A percentile compares a stretch with the other conserved stretches of the same genome.
phyloP scores from a whole-genome alignment of 257 asterid species.

The Plantago elongata region DNA sequence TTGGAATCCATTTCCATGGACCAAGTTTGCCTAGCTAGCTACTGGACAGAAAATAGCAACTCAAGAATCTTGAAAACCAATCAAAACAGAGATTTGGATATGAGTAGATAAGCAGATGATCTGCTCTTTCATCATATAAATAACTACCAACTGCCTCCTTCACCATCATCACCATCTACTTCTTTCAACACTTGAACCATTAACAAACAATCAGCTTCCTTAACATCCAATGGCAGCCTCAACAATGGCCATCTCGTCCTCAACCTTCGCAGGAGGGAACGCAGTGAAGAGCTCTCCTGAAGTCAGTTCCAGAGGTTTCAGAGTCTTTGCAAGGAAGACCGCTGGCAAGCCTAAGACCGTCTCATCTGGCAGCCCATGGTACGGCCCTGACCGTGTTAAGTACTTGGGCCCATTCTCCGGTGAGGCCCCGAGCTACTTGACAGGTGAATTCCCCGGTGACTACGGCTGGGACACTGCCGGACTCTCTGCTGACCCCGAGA shows the following conservation, averaged over 20 bases:
- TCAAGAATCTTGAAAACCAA: not conserved
- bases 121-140: not conserved
- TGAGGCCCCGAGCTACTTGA: constrained; percentile 7
- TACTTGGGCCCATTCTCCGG: constrained; percentile 12
- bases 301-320: not conserved
- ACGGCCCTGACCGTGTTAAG: constrained; percentile 12
- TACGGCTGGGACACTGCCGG: constrained; percentile 13
- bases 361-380: constrained; percentile 9
- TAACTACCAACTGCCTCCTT: constrained; percentile 4
- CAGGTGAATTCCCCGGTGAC: constrained; percentile 7
- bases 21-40: not conserved
- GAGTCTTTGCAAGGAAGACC: constrained; percentile 2
- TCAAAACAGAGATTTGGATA: constrained; percentile 1
- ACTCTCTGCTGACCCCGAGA: constrained; percentile 12
- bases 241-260: constrained; percentile 8
- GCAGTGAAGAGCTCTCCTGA: constrained; percentile 1
- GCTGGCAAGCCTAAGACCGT: constrained; percentile 2
- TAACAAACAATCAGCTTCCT: not conserved
- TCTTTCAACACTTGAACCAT: constrained; percentile 2
- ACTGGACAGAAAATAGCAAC: constrained; percentile 6
- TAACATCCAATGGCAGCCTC: constrained; percentile 8
- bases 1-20: constrained; percentile 6
- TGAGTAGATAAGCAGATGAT: not conserved
- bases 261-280: not conserved
- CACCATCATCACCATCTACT: constrained; percentile 2